A percentile compares a stretch with the other conserved stretches of the same genome.
phyloP scores from a whole-genome alignment of 192 early-diverging fungal species.

The Haplosporangium gracile region DNA sequence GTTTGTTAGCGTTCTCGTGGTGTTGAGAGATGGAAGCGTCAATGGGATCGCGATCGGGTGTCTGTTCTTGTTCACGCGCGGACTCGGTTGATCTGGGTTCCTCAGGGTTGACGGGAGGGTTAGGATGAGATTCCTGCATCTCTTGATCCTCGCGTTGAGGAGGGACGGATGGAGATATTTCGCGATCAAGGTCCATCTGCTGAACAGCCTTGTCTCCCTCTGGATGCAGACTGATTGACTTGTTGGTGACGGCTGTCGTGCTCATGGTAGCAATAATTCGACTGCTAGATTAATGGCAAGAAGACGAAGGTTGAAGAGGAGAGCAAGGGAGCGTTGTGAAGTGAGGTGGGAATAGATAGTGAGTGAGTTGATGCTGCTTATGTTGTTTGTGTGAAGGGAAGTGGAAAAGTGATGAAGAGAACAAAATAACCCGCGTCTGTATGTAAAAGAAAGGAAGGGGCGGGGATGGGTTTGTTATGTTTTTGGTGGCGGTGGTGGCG shows the following conservation, averaged over 20 bases:
- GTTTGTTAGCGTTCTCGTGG: neutral
- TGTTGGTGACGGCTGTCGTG: slow-evolving; percentile 4
- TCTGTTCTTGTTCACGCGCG: neutral
- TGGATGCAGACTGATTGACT: neutral
- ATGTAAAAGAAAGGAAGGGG: neutral
- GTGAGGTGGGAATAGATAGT: neutral
- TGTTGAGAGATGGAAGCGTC: neutral
- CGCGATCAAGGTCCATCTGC: slow-evolving; percentile 24
- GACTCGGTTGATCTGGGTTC: neutral
- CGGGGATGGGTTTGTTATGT: slow-evolving; percentile 10
- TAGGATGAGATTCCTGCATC: neutral
- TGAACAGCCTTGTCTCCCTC: neutral
- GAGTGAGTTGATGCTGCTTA: neutral
- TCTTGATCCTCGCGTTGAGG: neutral
- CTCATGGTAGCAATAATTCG: neutral
- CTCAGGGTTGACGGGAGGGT: neutral
- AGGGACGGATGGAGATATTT: neutral
- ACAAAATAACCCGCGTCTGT: neutral
- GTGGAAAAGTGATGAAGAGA: neutral
- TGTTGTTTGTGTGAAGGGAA: neutral
- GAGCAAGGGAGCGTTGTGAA: too few relatives aligned
- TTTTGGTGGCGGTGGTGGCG: slow-evolving; percentile 11
- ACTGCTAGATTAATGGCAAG: neutral
- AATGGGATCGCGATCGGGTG: neutral
- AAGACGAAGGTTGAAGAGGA: neutral